Evolutionary conservation across 495 filamentous ascomycete genomes (phyloP).

Genomic region (Halenospora varia): DNA sequence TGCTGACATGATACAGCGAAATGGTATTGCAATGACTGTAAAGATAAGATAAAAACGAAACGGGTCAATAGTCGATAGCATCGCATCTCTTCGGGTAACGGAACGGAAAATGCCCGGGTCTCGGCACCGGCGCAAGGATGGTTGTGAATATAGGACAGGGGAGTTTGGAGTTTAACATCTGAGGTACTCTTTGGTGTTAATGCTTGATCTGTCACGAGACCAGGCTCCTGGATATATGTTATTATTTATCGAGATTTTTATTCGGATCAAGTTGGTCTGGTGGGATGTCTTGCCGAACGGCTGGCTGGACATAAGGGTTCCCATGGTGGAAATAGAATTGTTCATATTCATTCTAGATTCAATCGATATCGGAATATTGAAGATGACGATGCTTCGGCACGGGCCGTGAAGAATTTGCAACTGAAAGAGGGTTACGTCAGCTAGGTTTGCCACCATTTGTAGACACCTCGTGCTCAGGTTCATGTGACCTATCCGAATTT

Average conservation of each 20-base stretch:
- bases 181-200: neutral
- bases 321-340: neutral
- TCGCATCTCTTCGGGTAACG: neutral
- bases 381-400: neutral
- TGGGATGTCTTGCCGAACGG: neutral
- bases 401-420: neutral
- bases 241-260: neutral
- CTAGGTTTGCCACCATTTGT: neutral
- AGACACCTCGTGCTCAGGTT: too few species aligned
- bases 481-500: too few species aligned
- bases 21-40: slow-evolving; percentile 90
- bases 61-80: slow-evolving; percentile 33
- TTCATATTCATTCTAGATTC: neutral
- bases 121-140: neutral
- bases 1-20: slow-evolving; percentile 52
- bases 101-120: neutral
- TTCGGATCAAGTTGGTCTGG: neutral
- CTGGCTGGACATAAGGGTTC: neutral
- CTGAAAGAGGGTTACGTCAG: neutral
- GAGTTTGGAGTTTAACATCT: slow-evolving; percentile 19
- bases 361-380: neutral
- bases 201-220: neutral
- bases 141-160: slow-evolving; percentile 4
- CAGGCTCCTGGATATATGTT: slow-evolving; percentile 12
- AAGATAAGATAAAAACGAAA: slow-evolving; percentile 57